Conservation (phyloP, 1,284 basidiomycete genomes). For the Microbotryomycetes sp. region DNA sequence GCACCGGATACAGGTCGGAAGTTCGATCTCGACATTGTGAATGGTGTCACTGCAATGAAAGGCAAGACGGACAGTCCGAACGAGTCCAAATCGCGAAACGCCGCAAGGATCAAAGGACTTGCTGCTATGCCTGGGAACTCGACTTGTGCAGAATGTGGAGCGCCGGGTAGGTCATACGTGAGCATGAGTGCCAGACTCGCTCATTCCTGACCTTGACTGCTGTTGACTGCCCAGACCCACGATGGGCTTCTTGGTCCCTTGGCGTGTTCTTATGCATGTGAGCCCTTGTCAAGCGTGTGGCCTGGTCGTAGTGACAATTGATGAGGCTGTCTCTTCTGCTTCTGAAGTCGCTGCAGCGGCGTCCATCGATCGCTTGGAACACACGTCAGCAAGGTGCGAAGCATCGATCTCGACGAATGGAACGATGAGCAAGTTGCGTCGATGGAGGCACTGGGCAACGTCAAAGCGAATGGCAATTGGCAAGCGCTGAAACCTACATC, state of each 20-base stretch:
- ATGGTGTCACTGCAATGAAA: conserved; percentile 34
- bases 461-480: conserved; percentile 44
- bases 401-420: conserved; percentile 50
- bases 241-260: conserved; percentile 44
- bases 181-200: not conserved
- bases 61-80: conserved; percentile 19
- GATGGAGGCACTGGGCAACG: conserved; percentile 45
- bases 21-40: conserved; percentile 38
- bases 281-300: not conserved
- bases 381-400: conserved; percentile 49
- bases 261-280: conserved; percentile 50
- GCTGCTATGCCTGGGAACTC: conserved; percentile 42
- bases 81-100: conserved; percentile 32
- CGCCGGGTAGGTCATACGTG: conserved; percentile 30
- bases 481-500: conserved; percentile 38
- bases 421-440: conserved; percentile 42
- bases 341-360: conserved; percentile 44
- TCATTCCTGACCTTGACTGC: not conserved
- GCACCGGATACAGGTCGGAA: conserved; percentile 22
- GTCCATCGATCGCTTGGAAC: conserved; percentile 49
- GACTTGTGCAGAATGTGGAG: conserved; percentile 48
- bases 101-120: conserved; percentile 41
- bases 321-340: not conserved
- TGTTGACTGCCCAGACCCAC: conserved; percentile 37
- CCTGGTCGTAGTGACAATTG: not conserved